Conservation (phyloP, 495 filamentous ascomycete species). For the Xylaria telfairii region DNA sequence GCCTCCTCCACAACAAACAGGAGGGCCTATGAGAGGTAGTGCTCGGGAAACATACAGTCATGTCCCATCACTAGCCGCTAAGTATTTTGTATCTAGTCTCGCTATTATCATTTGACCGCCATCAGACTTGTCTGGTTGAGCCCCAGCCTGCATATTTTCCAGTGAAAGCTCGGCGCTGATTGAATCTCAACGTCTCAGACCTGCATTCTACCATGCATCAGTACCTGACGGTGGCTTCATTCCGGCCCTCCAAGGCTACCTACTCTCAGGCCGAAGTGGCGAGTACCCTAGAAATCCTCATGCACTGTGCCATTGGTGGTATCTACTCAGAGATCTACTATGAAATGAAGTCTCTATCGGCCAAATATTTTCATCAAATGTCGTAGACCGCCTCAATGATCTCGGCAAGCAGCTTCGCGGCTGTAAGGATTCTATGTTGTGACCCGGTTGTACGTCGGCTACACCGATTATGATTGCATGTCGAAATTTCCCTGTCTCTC, state of each 20-base stretch:
- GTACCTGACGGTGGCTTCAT: slow-evolving; percentile 10
- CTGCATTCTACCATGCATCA: background rate
- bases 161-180: background rate
- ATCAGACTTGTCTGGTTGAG: background rate
- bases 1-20: background rate
- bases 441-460: background rate
- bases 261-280: background rate
- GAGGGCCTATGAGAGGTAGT: background rate
- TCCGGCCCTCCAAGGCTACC: background rate
- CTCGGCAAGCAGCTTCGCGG: background rate
- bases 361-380: background rate
- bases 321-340: background rate
- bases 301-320: background rate
- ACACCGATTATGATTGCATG: slow-evolving; percentile 7
- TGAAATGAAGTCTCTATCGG: background rate
- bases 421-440: slow-evolving; percentile 9
- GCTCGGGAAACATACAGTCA: background rate
- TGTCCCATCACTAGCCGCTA: background rate
- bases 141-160: background rate
- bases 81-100: background rate
- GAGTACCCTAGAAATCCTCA: background rate
- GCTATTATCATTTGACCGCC: background rate
- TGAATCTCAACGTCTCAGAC: slow-evolving; percentile 12
- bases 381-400: background rate
- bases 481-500: slow-evolving; percentile 7